phyloP scores from a whole-genome alignment of 352 stramenopile species.

The Globisporangium barbulae region DNA sequence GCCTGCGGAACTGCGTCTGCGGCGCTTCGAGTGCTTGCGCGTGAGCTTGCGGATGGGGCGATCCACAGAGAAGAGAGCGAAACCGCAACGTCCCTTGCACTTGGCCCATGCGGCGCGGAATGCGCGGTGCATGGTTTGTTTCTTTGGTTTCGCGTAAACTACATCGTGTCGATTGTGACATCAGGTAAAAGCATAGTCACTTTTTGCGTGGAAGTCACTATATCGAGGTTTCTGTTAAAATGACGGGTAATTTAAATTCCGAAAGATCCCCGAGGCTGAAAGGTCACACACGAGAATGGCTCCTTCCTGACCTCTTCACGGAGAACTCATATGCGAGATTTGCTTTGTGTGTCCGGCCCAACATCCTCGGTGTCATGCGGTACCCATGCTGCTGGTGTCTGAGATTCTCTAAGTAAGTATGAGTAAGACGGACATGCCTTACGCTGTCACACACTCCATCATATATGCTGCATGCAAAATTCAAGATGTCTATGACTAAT shows the following conservation, averaged over 20 bases:
- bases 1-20: slow-evolving; percentile 5
- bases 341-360: no score
- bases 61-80: not conserved
- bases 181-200: not conserved
- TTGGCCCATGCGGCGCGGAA: not conserved
- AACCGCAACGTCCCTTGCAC: slow-evolving; percentile 9
- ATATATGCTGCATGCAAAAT: not conserved
- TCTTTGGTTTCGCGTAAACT: slow-evolving; percentile 13
- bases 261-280: slow-evolving; percentile 4
- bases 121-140: not conserved
- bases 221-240: not conserved
- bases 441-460: not conserved
- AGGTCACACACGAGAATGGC: slow-evolving; percentile 4
- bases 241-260: not conserved
- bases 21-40: not conserved
- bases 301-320: not conserved
- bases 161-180: not conserved
- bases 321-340: not conserved
- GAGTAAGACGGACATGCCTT: no score
- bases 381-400: no score
- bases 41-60: not conserved
- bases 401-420: no score
- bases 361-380: no score
- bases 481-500: slow-evolving; percentile 6
- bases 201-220: not conserved